Conservation (phyloP, 2,329 filamentous ascomycete genomes). For the Cephalotrichum gorgonifer region DNA sequence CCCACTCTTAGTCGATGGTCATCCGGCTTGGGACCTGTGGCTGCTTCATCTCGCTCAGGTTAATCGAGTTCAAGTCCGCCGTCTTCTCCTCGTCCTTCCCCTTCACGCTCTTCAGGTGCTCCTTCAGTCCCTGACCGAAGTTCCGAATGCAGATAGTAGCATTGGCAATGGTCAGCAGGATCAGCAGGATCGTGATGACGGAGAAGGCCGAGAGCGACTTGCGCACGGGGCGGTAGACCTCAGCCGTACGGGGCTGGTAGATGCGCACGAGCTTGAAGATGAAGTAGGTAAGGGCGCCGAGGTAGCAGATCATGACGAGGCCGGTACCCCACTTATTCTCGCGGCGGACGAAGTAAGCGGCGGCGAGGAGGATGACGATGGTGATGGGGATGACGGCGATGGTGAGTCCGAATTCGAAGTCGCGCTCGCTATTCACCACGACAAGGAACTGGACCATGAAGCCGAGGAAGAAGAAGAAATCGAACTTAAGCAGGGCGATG, state of each 20-base stretch:
- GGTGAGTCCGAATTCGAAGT: slow-evolving; percentile 75
- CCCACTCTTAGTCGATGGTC: slow-evolving; percentile 44
- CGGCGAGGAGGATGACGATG: slow-evolving; percentile 75
- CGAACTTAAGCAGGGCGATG: slow-evolving; percentile 94
- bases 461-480: slow-evolving; percentile 99
- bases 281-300: slow-evolving; percentile 87
- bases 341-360: slow-evolving; percentile 73
- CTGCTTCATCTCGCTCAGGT: slow-evolving; percentile 45
- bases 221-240: slow-evolving; percentile 65
- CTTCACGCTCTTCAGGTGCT: slow-evolving; percentile 57
- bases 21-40: slow-evolving; percentile 43
- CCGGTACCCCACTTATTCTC: slow-evolving; percentile 76
- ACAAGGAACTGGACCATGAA: slow-evolving; percentile 98
- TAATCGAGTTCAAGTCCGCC: slow-evolving; percentile 45
- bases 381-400: slow-evolving; percentile 85
- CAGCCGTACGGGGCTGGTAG: slow-evolving; percentile 55
- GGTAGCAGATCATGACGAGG: slow-evolving; percentile 71
- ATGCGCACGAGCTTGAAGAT: slow-evolving; percentile 97
- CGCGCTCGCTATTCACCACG: slow-evolving; percentile 60
- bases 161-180: slow-evolving; percentile 80
- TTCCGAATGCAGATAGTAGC: slow-evolving; percentile 82
- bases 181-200: slow-evolving; percentile 79
- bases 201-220: slow-evolving; percentile 89
- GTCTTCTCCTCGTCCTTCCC: slow-evolving; percentile 43
- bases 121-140: slow-evolving; percentile 82